Percentiles rank a stretch among this genome's conserved stretches.
These are phyloP conservation scores for Ajuga chamaepitys DNA, from an alignment of 257 asterid species.

Conservation along the genomic window DNA sequence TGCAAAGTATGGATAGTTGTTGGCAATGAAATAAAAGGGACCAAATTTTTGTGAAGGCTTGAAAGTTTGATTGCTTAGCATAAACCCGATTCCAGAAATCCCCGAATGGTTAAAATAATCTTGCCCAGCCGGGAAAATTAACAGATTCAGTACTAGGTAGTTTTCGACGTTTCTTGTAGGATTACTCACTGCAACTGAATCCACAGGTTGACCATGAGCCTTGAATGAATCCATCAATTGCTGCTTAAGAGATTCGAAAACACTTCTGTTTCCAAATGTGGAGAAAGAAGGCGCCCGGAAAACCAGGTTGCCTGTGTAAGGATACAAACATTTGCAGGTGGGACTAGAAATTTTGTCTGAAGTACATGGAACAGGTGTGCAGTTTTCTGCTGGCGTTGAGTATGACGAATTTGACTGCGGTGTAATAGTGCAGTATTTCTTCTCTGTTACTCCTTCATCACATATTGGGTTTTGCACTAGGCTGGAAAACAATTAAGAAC, in stretches of 20 bases:
- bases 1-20: slow-evolving; percentile 35
- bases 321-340: slow-evolving; percentile 63
- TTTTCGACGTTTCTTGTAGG: slow-evolving; percentile 37
- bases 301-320: slow-evolving; percentile 55
- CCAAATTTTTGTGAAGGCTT: slow-evolving; percentile 69
- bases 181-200: slow-evolving; percentile 54
- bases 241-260: slow-evolving; percentile 30
- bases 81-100: slow-evolving; percentile 47
- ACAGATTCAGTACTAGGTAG: slow-evolving; percentile 49
- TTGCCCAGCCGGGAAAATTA: slow-evolving; percentile 53
- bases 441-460: slow-evolving; percentile 24
- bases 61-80: slow-evolving; percentile 76
- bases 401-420: slow-evolving; percentile 27
- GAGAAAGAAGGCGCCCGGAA: slow-evolving; percentile 83
- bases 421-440: slow-evolving; percentile 37
- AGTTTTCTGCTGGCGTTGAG: slow-evolving; percentile 47
- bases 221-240: slow-evolving; percentile 36
- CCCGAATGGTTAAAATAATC: slow-evolving; percentile 56
- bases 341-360: slow-evolving; percentile 49
- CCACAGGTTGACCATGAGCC: slow-evolving; percentile 50
- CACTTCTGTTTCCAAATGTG: slow-evolving; percentile 41
- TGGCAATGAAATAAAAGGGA: slow-evolving; percentile 51
- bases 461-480: slow-evolving; percentile 61
- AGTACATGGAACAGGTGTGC: slow-evolving; percentile 36
- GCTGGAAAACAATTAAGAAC: slow-evolving; percentile 26